Evolutionary conservation across 441 rosid genomes (phyloP), one percentile per base, ranked within the genome.

Genomic region (Iberis amara): DNA sequence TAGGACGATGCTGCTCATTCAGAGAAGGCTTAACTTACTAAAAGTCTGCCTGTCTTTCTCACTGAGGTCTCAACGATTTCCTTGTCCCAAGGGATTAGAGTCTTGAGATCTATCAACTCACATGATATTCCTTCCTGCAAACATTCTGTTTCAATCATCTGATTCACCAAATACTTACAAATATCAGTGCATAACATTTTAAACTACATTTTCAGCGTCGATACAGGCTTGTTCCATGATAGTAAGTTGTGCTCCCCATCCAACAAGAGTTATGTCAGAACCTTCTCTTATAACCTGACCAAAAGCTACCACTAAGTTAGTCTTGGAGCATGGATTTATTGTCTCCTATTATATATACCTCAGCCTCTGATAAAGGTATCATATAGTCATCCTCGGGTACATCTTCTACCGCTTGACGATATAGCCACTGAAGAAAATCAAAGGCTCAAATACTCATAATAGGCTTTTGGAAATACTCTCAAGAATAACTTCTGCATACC

Each of bases 161-260:
- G 8, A 31, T 7, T 31, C 8, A 31, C 35, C 10, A 8, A 7
- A 4, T 1, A 31, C 35, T 0, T 7, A 31, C 0, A 2, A 31
- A 7, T 1, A 6, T 31, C 35, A 8, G 10, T 5, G 6, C n/a
- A n/a, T 30, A 8, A 30, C 12, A 46, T 7, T 30, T 38, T 33
- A 38, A 45, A 30, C 7, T 15, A 78, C 95, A 74, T 81, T 81
- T 66, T 79, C 86, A 0, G 95, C 95, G 45, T 80, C 94, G 15
- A 52, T 39, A 59, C 95, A 83, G 51, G 97, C 95, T 60, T 86
- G 80, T 55, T 86, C 88, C 90, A 89, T 81, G 21, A 86, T 12
- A 3, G 95, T 57, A 30, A 89, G 85, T 56, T 89, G 97, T 13
- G 95, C 95, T 68, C 95, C 94, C 97, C 97, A 89, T 35, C 97